These are phyloP conservation scores for Glycine tomentella DNA, from an alignment of 306 rosid genomes.

Conservation along the genomic window DNA sequence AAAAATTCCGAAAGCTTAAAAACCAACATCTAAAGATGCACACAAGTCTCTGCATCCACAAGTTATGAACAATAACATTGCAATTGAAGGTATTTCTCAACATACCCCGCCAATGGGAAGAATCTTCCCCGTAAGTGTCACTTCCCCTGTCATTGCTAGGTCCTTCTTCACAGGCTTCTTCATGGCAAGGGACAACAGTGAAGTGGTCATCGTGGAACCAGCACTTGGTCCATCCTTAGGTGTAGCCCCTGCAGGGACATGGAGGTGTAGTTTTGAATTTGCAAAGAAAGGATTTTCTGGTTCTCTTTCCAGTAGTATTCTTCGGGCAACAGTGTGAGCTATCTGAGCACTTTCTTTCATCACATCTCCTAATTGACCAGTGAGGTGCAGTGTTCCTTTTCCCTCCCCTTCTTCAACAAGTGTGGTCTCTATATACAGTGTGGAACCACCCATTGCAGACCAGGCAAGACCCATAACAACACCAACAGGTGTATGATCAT, in stretches of 20 bases:
- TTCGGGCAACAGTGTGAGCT: conserved; percentile 92
- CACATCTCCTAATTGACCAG: conserved; percentile 99
- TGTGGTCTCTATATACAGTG: conserved; percentile 90
- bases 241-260: conserved; percentile 97
- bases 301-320: conserved; percentile 64
- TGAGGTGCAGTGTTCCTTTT: conserved; percentile 75
- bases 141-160: conserved; percentile 99
- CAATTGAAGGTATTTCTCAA: conserved; percentile 26
- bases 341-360: conserved; percentile 99
- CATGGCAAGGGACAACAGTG: conserved; percentile 86
- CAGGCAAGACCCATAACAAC: conserved; percentile 99
- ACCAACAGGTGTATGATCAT: conserved; percentile 82
- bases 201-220: conserved; percentile 99
- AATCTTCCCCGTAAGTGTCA: conserved; percentile 93
- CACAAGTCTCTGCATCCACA: conserved; percentile 11
- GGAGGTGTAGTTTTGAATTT: conserved; percentile 86
- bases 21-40: conserved; percentile 27
- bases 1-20: background rate
- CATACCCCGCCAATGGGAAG: conserved; percentile 99
- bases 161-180: conserved; percentile 90
- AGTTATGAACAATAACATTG: conserved; percentile 31
- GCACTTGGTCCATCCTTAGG: conserved; percentile 99
- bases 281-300: conserved; percentile 79
- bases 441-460: conserved; percentile 99
- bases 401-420: conserved; percentile 87